Conservation (phyloP, 805 yeast species). For the Monosporozyma unispora region DNA sequence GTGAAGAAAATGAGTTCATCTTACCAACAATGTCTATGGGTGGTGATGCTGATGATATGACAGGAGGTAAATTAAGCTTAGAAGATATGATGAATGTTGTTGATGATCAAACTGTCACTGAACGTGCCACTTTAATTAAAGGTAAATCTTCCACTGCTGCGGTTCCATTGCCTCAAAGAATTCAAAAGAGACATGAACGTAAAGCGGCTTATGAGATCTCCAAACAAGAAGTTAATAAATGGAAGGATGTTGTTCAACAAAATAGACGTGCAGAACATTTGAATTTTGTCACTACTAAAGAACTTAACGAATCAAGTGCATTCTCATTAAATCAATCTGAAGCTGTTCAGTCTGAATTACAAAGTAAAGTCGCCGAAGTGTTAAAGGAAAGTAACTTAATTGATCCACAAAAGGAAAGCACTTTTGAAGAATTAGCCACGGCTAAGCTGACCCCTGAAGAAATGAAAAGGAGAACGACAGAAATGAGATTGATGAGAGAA, state of each 20-base stretch:
- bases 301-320: conserved; percentile 40
- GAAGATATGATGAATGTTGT: conserved; percentile 69
- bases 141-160: conserved; percentile 44
- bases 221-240: conserved; percentile 74
- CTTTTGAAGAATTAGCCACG: conserved; percentile 78
- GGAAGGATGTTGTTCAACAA: conserved; percentile 76
- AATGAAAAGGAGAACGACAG: conserved; percentile 63
- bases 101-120: conserved; percentile 39
- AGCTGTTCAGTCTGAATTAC: conserved; percentile 51
- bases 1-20: conserved; percentile 60
- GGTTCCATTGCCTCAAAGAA: conserved; percentile 77
- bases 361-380: conserved; percentile 51
- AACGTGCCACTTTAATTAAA: conserved; percentile 41
- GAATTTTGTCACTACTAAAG: conserved; percentile 18
- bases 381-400: conserved; percentile 56
- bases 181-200: conserved; percentile 79
- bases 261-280: conserved; percentile 81
- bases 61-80: conserved; percentile 43
- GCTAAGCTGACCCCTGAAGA: conserved; percentile 79
- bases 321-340: conserved; percentile 37
- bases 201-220: conserved; percentile 85
- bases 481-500: conserved; percentile 86
- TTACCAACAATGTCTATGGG: conserved; percentile 42
- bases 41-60: conserved; percentile 6
- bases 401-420: conserved; percentile 68